Evolutionary conservation across 73 alveolate genomes (phyloP).

Genomic region (Paramecium tetraurelia): DNA sequence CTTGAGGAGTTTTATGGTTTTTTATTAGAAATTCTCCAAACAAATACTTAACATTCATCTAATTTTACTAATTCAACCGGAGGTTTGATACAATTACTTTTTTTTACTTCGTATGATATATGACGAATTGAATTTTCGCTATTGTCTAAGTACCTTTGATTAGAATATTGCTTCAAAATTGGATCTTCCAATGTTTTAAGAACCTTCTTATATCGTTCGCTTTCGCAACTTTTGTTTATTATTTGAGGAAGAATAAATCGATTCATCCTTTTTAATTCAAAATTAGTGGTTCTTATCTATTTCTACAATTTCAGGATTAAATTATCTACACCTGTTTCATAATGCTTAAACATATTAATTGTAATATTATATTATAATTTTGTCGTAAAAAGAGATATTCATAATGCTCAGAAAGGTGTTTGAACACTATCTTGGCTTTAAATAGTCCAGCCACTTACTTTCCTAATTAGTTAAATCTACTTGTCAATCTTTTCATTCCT

Average conservation of each 20-base stretch:
- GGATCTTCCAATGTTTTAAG: not conserved
- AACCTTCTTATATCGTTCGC: not conserved
- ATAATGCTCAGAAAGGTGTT: not conserved
- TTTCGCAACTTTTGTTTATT: not conserved
- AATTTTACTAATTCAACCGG: not conserved
- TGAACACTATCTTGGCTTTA: not conserved
- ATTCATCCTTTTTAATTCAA: not conserved
- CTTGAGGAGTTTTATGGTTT: not conserved
- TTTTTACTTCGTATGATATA: not conserved
- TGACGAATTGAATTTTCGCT: not conserved
- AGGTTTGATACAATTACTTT: not conserved
- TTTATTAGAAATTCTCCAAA: not conserved
- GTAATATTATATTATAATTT: not conserved
- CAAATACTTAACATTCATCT: not conserved
- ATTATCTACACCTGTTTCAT: not conserved
- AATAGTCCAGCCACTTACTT: not conserved
- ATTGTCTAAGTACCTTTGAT: not conserved
- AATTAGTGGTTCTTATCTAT: not conserved
- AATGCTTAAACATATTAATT: not conserved
- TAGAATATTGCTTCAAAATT: not conserved
- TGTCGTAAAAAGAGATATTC: not conserved
- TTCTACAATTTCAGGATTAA: not conserved
- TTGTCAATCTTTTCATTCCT: not conserved
- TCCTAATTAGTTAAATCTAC: not conserved
- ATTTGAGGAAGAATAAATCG: not conserved